A percentile compares a stretch with the other conserved stretches of the same genome.
Evolutionary conservation across 345 rosid genomes (phyloP).

Genomic region (Aquilaria sinensis): DNA sequence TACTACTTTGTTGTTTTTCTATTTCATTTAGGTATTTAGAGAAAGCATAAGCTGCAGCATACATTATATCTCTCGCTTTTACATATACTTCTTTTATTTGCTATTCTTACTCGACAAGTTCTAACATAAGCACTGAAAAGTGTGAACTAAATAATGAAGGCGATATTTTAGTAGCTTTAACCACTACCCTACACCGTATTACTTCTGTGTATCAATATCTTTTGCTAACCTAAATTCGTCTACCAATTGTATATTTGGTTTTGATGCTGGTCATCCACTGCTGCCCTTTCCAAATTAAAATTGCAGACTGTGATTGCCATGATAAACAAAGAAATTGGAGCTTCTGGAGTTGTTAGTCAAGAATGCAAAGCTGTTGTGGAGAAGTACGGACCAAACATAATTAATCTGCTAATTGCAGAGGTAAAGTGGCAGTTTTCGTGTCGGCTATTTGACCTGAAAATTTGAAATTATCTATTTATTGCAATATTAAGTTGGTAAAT

Average conservation of each 20-base stretch:
- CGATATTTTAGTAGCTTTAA: not conserved
- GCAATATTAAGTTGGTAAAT: too few relatives aligned
- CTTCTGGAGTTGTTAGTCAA: slow-evolving; percentile 57
- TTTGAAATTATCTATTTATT: not conserved
- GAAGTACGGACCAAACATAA: slow-evolving; percentile 49
- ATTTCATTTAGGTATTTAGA: not conserved
- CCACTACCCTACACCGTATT: not conserved
- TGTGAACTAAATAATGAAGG: too few relatives aligned
- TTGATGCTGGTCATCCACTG: not conserved
- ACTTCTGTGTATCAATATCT: not conserved
- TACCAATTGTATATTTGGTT: not conserved
- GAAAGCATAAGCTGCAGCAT: not conserved
- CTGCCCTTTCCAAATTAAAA: slow-evolving; percentile 5
- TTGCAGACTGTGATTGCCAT: slow-evolving; percentile 50
- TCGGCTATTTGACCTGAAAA: not conserved
- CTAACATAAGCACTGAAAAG: too few relatives aligned
- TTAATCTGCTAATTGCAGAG: slow-evolving; percentile 49
- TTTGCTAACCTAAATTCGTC: not conserved
- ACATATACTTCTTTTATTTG: not conserved
- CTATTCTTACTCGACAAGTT: not conserved
- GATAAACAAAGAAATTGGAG: slow-evolving; percentile 71
- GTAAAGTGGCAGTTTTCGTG: slow-evolving; percentile 14
- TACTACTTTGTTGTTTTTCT: not conserved
- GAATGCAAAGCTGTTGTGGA: slow-evolving; percentile 57
- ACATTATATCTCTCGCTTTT: not conserved